Percentiles rank a stretch among this genome's conserved stretches.
phyloP scores from a whole-genome alignment of 345 rosid genomes.

The Lepidium aucheri region DNA sequence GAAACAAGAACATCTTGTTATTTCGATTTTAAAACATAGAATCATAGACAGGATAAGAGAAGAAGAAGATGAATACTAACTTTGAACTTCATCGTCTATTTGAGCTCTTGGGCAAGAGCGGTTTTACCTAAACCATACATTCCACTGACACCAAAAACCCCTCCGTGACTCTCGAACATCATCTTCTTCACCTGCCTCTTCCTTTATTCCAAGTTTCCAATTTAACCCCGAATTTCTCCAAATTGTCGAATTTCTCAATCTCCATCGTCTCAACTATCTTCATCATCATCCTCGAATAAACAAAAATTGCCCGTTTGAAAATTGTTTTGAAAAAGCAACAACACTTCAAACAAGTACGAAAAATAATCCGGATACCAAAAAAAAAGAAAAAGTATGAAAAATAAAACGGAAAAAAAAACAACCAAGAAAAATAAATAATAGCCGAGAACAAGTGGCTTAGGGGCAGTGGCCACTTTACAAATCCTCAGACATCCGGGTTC shows the following conservation, averaged over 20 bases:
- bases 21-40: background rate
- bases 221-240: conserved; percentile 35
- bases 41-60: background rate
- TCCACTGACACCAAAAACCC: conserved; percentile 56
- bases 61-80: conserved; percentile 29
- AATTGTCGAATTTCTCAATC: conserved; percentile 16
- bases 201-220: conserved; percentile 57
- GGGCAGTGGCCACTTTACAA: too few species aligned
- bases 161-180: conserved; percentile 36
- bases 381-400: too few species aligned
- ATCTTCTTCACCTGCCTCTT: conserved; percentile 68
- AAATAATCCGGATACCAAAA: too few species aligned
- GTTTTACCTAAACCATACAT: conserved; percentile 92
- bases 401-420: too few species aligned
- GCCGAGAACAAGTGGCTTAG: too few species aligned
- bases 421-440: too few species aligned
- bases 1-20: background rate
- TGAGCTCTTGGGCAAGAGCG: conserved; percentile 63
- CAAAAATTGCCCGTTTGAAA: too few species aligned
- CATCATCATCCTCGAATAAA: conserved; percentile 33
- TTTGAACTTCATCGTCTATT: conserved; percentile 49
- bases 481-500: too few species aligned
- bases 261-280: conserved; percentile 39
- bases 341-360: too few species aligned
- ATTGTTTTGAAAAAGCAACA: too few species aligned